These are phyloP conservation scores for Rusavskia elegans DNA, from an alignment of 495 filamentous ascomycete species.

Conservation along the genomic window DNA sequence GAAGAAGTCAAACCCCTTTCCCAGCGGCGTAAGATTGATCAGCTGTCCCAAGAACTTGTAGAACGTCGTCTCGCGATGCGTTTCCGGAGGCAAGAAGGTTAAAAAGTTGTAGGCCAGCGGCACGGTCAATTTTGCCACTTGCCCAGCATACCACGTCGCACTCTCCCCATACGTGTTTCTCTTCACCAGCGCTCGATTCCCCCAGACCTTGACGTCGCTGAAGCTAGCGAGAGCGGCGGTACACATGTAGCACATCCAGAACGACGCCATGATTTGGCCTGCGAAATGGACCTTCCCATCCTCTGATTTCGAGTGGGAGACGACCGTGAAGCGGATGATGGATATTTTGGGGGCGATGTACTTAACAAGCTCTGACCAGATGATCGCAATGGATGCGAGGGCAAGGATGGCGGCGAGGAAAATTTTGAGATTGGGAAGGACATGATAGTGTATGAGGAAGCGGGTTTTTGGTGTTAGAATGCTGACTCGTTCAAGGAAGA, in stretches of 20 bases:
- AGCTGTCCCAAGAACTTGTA: constrained; percentile 70
- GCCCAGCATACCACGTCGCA: constrained; percentile 86
- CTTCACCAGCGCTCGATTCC: constrained; percentile 75
- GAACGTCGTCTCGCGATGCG: constrained; percentile 61
- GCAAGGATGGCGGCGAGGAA: constrained; percentile 47
- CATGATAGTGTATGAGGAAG: constrained; percentile 54
- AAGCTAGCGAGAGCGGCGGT: constrained; percentile 70
- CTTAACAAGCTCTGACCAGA: constrained; percentile 88
- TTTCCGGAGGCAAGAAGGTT: constrained; percentile 55
- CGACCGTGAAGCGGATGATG: constrained; percentile 67
- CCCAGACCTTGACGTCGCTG: constrained; percentile 84
- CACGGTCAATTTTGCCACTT: constrained; percentile 79
- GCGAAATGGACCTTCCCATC: constrained; percentile 63
- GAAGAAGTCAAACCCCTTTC: constrained; percentile 69
- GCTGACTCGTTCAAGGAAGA: constrained; percentile 30
- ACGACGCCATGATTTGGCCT: constrained; percentile 65
- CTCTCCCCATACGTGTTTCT: constrained; percentile 82
- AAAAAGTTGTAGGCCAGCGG: constrained; percentile 92
- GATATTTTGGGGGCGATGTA: constrained; percentile 58
- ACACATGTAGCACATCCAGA: constrained; percentile 92
- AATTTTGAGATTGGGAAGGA: constrained; percentile 49
- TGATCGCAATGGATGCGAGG: constrained; percentile 60
- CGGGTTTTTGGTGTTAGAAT: constrained; percentile 77
- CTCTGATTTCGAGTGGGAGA: constrained; percentile 53
- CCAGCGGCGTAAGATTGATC: constrained; percentile 73